A percentile compares a stretch with the other conserved stretches of the same genome.
phyloP scores from a whole-genome alignment of 306 rosid species.

The Nissolia schottii region DNA sequence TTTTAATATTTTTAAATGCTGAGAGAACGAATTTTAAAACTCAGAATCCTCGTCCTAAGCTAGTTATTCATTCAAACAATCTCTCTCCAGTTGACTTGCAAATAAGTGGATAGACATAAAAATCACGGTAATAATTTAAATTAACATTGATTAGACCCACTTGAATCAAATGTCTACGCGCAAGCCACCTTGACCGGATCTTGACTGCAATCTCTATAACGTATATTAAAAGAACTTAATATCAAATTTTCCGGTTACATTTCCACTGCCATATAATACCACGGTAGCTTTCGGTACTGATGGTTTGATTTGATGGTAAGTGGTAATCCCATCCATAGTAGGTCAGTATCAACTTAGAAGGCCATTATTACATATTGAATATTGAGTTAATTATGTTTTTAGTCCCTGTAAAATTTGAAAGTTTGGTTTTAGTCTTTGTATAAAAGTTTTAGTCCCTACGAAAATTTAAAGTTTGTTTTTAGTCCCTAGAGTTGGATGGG shows the following conservation, averaged over 20 bases:
- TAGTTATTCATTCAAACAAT: not conserved
- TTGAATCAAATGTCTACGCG: not conserved
- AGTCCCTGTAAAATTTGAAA: no score
- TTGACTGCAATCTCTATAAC: not conserved
- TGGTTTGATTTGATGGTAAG: not conserved
- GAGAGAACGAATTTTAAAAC: not conserved
- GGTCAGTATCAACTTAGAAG: not conserved
- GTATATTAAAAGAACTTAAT: not conserved
- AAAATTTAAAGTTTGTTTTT: no score
- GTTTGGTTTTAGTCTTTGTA: no score
- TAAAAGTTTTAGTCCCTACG: no score
- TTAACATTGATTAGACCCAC: not conserved
- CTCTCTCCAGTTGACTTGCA: slow-evolving; percentile 14
- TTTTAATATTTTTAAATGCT: no score
- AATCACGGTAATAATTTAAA: not conserved
- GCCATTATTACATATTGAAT: not conserved
- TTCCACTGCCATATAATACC: not conserved
- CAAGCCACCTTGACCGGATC: not conserved
- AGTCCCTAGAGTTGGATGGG: no score
- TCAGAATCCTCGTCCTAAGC: not conserved
- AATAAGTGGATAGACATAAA: not conserved
- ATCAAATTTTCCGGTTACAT: slow-evolving; percentile 1
- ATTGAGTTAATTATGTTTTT: no score
- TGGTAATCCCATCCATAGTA: not conserved
- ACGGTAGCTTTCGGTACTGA: not conserved